Percentiles rank a stretch among this genome's conserved stretches.
Conservation (phyloP, 1,139 yeast genomes). For the Candida frijolesensis region DNA sequence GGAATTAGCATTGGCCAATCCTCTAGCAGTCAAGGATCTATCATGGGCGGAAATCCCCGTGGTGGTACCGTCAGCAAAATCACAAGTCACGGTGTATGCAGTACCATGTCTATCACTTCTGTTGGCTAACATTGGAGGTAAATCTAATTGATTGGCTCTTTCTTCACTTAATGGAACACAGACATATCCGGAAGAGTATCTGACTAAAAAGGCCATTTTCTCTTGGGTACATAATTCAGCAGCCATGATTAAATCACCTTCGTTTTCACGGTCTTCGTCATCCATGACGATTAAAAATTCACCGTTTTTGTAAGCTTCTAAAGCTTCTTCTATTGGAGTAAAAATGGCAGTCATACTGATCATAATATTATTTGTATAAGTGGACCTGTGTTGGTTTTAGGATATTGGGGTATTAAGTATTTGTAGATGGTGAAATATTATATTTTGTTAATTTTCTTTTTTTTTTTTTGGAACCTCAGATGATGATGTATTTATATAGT, state of each 20-base stretch:
- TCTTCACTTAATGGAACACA: conserved; percentile 85
- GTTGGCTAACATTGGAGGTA: conserved; percentile 74
- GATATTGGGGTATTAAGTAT: neutral
- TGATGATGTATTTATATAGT: neutral
- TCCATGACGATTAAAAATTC: conserved; percentile 94
- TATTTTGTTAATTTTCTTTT: neutral
- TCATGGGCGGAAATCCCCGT: conserved; percentile 97
- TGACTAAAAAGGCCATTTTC: conserved; percentile 92
- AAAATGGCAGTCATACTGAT: conserved; percentile 13
- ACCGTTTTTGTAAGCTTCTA: conserved; percentile 81
- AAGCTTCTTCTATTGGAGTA: conserved; percentile 51
- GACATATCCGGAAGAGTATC: conserved; percentile 88
- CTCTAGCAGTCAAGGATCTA: conserved; percentile 79
- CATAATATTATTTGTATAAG: neutral
- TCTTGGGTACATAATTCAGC: conserved; percentile 79
- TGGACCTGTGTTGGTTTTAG: neutral
- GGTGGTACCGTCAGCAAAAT: conserved; percentile 83
- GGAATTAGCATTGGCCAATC: conserved; percentile 63
- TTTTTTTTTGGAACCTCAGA: neutral
- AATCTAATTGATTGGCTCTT: conserved; percentile 75
- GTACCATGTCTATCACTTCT: conserved; percentile 90
- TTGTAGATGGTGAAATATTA: neutral
- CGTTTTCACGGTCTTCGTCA: conserved; percentile 94
- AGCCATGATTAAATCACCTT: conserved; percentile 94
- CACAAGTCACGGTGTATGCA: conserved; percentile 94